Conservation (phyloP, 2,329 filamentous ascomycete genomes). For the Sclerotinia minor region DNA sequence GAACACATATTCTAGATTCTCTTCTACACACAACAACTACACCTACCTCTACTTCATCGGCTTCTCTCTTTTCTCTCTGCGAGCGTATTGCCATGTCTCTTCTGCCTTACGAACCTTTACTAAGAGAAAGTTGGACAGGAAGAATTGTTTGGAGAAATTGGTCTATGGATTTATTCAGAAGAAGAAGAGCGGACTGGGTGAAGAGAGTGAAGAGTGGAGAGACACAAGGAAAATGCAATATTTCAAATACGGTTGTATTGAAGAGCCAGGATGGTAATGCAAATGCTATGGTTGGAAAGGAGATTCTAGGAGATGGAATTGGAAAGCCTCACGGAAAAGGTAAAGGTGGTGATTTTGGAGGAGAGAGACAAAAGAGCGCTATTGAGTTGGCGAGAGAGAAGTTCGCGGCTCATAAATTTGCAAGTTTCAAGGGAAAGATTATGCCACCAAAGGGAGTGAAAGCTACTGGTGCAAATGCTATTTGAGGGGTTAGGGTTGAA, state of each 20-base stretch:
- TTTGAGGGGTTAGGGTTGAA: neutral
- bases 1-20: constrained; percentile 67
- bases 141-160: constrained; percentile 73
- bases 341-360: constrained; percentile 25
- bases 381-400: constrained; percentile 41
- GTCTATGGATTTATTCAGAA: constrained; percentile 70
- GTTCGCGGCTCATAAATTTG: constrained; percentile 37
- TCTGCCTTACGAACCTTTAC: constrained; percentile 54
- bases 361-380: constrained; percentile 33
- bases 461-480: constrained; percentile 25
- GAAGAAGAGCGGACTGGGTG: constrained; percentile 63
- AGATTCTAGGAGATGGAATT: constrained; percentile 9
- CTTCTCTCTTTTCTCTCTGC: constrained; percentile 60
- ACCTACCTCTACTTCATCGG: constrained; percentile 27
- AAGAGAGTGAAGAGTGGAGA: constrained; percentile 46
- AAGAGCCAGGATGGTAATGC: constrained; percentile 21
- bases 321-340: constrained; percentile 21
- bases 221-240: constrained; percentile 8
- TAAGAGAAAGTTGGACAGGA: constrained; percentile 66
- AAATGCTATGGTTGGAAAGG: constrained; percentile 14
- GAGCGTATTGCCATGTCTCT: constrained; percentile 67
- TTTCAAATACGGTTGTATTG: neutral
- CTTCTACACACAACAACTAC: constrained; percentile 51
- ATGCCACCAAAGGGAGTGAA: constrained; percentile 24
- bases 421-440: constrained; percentile 25